Conservation (phyloP, 2,329 filamentous ascomycete species). For the Exophiala sideris region DNA sequence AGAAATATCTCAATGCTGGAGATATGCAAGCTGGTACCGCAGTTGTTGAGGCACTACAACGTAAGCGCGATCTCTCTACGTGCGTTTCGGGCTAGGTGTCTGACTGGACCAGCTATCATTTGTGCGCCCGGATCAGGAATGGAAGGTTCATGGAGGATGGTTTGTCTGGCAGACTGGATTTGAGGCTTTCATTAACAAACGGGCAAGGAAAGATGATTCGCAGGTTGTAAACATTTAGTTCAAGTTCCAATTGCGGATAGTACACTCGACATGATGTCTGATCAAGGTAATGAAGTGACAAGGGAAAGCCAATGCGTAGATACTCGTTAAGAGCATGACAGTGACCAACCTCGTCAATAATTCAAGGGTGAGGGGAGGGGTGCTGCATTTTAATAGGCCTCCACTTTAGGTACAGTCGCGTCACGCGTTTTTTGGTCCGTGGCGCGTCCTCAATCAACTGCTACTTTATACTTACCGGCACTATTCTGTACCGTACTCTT, state of each 20-base stretch:
- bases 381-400: too few relatives aligned
- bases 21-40: constrained; percentile 29
- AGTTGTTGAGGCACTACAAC: constrained; percentile 18
- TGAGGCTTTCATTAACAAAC: neutral
- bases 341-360: too few relatives aligned
- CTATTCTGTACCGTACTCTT: neutral
- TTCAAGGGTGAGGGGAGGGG: too few relatives aligned
- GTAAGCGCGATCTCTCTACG: constrained; percentile 4
- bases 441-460: too few relatives aligned
- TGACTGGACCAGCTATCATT: constrained; percentile 7
- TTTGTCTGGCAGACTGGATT: constrained; percentile 15
- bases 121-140: constrained; percentile 6
- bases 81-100: neutral
- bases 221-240: too few relatives aligned
- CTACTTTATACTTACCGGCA: too few relatives aligned
- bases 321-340: too few relatives aligned
- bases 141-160: constrained; percentile 15
- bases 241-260: neutral
- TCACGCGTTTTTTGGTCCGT: too few relatives aligned
- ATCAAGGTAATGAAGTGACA: too few relatives aligned
- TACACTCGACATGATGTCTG: neutral
- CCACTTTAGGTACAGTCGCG: too few relatives aligned
- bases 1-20: constrained; percentile 29
- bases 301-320: too few relatives aligned
- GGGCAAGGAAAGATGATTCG: neutral